phyloP scores from a whole-genome alignment of 805 yeast species.

The Brettanomyces bruxellensis region DNA sequence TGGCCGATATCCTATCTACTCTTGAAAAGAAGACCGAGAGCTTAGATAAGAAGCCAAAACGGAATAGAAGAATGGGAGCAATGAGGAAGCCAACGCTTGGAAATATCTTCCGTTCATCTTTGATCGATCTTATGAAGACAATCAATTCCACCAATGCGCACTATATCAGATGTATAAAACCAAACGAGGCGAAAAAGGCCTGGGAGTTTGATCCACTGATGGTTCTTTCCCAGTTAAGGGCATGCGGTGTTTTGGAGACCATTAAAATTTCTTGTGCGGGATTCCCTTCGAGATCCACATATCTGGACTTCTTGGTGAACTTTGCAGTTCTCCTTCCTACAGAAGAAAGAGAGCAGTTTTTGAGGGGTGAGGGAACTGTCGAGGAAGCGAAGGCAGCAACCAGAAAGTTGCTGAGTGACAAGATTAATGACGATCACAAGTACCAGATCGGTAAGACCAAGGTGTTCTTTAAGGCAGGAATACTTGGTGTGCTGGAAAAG shows the following conservation, averaged over 20 bases:
- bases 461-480: slow-evolving; percentile 93
- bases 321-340: slow-evolving; percentile 79
- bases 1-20: slow-evolving; percentile 55
- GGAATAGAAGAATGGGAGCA: slow-evolving; percentile 2
- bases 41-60: slow-evolving; percentile 25
- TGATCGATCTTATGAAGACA: slow-evolving; percentile 87
- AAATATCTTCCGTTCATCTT: slow-evolving; percentile 83
- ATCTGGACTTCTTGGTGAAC: slow-evolving; percentile 84
- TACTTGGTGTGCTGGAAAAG: slow-evolving; percentile 86
- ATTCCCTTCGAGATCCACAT: slow-evolving; percentile 93
- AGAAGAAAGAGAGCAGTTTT: slow-evolving; percentile 52
- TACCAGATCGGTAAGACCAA: slow-evolving; percentile 90
- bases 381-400: slow-evolving; percentile 58
- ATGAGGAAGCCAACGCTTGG: slow-evolving; percentile 85
- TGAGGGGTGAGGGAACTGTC: slow-evolving; percentile 41
- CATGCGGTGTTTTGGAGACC: slow-evolving; percentile 98
- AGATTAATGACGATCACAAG: slow-evolving; percentile 57
- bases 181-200: slow-evolving; percentile 87
- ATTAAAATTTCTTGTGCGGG: slow-evolving; percentile 96
- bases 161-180: slow-evolving; percentile 94
- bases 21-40: slow-evolving; percentile 50
- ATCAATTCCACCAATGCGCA: slow-evolving; percentile 93
- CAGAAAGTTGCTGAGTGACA: slow-evolving; percentile 51
- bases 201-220: slow-evolving; percentile 94
- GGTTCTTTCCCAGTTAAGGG: slow-evolving; percentile 92